A percentile compares a stretch with the other conserved stretches of the same genome.
Evolutionary conservation across 371 early-diverging fungal species (phyloP).

Genomic region (Saksenaea vasiformis): DNA sequence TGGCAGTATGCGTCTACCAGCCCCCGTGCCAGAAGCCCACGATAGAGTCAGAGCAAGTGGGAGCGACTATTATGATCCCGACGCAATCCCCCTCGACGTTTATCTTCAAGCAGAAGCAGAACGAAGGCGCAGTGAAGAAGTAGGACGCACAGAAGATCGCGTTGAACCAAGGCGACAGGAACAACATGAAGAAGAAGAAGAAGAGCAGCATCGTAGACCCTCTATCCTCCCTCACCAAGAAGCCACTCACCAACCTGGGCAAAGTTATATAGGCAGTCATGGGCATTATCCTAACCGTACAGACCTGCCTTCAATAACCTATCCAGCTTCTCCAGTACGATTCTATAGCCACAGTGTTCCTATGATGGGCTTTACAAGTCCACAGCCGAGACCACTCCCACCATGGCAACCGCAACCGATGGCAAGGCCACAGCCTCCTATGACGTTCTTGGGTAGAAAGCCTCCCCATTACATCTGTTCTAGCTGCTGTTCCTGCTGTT

Average conservation of each 20-base stretch:
- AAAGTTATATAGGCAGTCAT: no score
- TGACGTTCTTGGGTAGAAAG: no score
- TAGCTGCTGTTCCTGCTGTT: constrained; percentile 25
- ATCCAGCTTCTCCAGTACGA: no score
- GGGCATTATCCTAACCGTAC: no score
- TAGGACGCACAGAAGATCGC: background rate
- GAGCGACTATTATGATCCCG: constrained; percentile 20
- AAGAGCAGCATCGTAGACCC: no score
- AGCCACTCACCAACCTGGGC: no score
- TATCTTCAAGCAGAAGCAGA: constrained; percentile 27
- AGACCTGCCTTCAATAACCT: no score
- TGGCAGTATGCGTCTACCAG: background rate
- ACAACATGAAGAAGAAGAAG: no score
- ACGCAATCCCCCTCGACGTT: constrained; percentile 19
- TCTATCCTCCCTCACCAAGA: no score
- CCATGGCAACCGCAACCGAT: constrained; percentile 15
- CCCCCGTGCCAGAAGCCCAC: background rate
- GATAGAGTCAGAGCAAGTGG: background rate
- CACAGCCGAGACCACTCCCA: background rate
- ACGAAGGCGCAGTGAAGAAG: constrained; percentile 16
- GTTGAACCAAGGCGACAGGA: background rate
- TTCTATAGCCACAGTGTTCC: no score
- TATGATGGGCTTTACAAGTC: background rate
- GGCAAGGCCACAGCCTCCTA: no score
- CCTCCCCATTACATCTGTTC: no score